phyloP scores from a whole-genome alignment of 768 basidiomycete species.

The Rhodotorula taiwanensis region DNA sequence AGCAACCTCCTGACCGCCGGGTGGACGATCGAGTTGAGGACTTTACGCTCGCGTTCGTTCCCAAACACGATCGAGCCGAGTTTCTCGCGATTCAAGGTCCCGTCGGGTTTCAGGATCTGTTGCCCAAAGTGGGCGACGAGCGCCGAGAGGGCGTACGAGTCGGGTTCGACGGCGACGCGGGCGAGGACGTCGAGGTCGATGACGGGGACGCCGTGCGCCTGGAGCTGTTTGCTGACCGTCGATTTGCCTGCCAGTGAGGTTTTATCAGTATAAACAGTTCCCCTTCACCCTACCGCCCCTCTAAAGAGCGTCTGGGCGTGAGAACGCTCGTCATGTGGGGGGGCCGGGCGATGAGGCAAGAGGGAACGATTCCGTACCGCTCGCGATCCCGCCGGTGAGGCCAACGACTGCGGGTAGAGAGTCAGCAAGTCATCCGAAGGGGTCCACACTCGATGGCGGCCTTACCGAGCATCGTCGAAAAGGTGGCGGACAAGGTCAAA shows the following conservation, averaged over 20 bases:
- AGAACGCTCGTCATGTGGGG: no score
- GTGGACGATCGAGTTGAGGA: slow-evolving; percentile 78
- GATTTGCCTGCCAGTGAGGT: slow-evolving; percentile 88
- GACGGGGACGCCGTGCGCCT: slow-evolving; percentile 58
- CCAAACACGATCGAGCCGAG: slow-evolving; percentile 80
- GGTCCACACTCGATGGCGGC: no score
- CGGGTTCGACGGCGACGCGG: slow-evolving; percentile 74
- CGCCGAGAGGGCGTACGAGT: slow-evolving; percentile 61
- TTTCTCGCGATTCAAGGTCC: slow-evolving; percentile 69
- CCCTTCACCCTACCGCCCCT: no score
- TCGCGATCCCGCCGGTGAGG: slow-evolving; percentile 91
- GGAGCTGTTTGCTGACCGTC: slow-evolving; percentile 70
- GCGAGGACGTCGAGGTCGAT: slow-evolving; percentile 90
- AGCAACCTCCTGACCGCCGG: slow-evolving; percentile 81
- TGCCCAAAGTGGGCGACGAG: slow-evolving; percentile 67
- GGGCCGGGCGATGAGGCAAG: background rate
- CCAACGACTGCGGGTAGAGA: slow-evolving; percentile 62
- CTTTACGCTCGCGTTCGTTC: slow-evolving; percentile 59
- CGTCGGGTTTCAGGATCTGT: slow-evolving; percentile 60
- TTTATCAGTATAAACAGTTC: no score
- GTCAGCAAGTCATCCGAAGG: no score
- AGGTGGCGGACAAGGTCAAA: background rate
- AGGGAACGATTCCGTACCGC: slow-evolving; percentile 45
- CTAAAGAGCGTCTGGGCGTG: no score
- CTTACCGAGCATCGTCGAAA: background rate